phyloP scores from a whole-genome alignment of 495 filamentous ascomycete species.

The Penicillium samsonianum region DNA sequence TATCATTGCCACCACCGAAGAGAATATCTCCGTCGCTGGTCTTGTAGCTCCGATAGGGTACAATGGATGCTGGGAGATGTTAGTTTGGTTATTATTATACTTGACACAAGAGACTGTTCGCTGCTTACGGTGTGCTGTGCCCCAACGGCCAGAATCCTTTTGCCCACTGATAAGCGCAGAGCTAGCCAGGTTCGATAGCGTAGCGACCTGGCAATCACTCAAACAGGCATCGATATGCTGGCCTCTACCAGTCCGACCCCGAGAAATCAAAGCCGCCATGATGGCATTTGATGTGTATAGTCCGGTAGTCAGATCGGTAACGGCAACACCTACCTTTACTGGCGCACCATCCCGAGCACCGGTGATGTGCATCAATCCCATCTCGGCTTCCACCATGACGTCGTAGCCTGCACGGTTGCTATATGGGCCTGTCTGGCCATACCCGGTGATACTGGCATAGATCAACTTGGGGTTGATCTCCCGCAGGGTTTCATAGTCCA shows the following conservation, averaged over 20 bases:
- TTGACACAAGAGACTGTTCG: not conserved
- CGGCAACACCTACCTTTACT: constrained; percentile 95
- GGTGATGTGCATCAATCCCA: constrained; percentile 98
- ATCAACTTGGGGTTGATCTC: constrained; percentile 75
- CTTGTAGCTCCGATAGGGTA: constrained; percentile 89
- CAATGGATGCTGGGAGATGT: constrained; percentile 73
- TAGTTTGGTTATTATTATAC: constrained; percentile 9
- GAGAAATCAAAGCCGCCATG: constrained; percentile 84
- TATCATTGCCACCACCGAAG: constrained; percentile 91
- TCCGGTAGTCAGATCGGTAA: constrained; percentile 93
- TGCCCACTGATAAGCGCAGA: constrained; percentile 87
- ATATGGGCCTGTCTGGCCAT: constrained; percentile 93
- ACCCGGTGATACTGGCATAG: constrained; percentile 71
- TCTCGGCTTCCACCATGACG: constrained; percentile 98
- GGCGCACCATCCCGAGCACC: constrained; percentile 84
- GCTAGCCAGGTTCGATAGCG: constrained; percentile 88
- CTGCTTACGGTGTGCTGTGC: constrained; percentile 88
- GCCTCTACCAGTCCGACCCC: constrained; percentile 68
- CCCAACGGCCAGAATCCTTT: constrained; percentile 86
- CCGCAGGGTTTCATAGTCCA: constrained; percentile 79
- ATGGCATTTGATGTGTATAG: constrained; percentile 97
- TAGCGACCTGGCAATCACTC: constrained; percentile 93
- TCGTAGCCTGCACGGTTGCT: constrained; percentile 90
- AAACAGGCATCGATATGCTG: constrained; percentile 92
- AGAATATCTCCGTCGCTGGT: constrained; percentile 92